Percentiles rank a stretch among this genome's conserved stretches.
phyloP scores from a whole-genome alignment of 2,329 filamentous ascomycete species.

The Colletotrichum siamense region DNA sequence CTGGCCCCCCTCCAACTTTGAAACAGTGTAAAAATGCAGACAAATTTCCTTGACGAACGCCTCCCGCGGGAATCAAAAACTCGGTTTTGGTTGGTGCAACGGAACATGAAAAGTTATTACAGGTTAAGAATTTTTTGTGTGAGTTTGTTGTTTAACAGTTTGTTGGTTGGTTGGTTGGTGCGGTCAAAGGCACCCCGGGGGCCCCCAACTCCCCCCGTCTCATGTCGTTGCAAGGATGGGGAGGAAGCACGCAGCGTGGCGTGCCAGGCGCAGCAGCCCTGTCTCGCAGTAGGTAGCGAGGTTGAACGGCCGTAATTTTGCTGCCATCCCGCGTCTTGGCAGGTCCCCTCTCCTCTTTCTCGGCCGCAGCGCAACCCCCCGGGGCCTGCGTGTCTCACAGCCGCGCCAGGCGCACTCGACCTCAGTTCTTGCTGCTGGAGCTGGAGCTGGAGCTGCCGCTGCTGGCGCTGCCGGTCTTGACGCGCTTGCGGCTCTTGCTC shows the following conservation, averaged over 20 bases:
- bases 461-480: conserved; percentile 15
- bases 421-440: conserved; percentile 15
- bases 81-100: neutral
- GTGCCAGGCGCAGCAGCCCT: neutral
- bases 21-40: neutral
- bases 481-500: conserved; percentile 25
- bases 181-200: neutral
- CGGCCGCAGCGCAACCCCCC: neutral
- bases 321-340: neutral
- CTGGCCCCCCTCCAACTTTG: neutral
- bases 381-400: conserved; percentile 1
- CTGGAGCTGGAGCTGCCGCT: conserved; percentile 4
- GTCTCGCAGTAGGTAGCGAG: neutral
- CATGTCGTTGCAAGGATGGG: neutral
- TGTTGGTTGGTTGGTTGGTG: neutral
- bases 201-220: neutral
- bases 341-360: conserved; percentile 11
- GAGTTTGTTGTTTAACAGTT: neutral
- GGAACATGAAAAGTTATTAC: conserved; percentile 15
- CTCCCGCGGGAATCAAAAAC: neutral
- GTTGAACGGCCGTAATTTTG: neutral
- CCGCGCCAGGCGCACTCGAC: neutral
- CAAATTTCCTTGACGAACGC: conserved; percentile 5
- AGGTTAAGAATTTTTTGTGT: neutral
- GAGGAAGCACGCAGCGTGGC: neutral